A percentile compares a stretch with the other conserved stretches of the same genome.
These are phyloP conservation scores for Metschnikowia lochheadii DNA, from an alignment of 805 yeast genomes.

Conservation along the genomic window DNA sequence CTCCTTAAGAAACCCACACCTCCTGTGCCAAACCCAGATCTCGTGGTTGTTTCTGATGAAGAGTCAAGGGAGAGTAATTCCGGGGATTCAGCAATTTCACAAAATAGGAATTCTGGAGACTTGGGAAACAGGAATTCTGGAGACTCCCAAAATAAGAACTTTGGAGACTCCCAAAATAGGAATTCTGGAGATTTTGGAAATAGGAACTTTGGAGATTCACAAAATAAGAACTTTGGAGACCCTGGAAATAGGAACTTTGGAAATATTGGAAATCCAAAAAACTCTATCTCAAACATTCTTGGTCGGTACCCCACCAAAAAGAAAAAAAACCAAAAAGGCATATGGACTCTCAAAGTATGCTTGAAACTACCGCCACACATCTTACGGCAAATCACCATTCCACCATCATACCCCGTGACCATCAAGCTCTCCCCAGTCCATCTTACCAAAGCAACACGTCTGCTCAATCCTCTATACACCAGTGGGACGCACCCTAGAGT, in stretches of 20 bases:
- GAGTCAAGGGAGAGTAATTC: too few species aligned
- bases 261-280: too few species aligned
- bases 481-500: conserved; percentile 3
- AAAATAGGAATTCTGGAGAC: too few species aligned
- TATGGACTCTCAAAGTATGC: conserved; percentile 14
- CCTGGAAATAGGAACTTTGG: too few species aligned
- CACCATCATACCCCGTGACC: conserved; percentile 8
- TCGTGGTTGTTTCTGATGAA: neutral
- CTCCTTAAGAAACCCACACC: conserved; percentile 8
- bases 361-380: conserved; percentile 19
- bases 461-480: conserved; percentile 15
- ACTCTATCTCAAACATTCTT: neutral
- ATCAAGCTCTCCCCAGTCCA: conserved; percentile 7
- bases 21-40: neutral
- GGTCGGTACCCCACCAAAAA: conserved; percentile 8
- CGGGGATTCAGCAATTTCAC: too few species aligned
- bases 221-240: too few species aligned
- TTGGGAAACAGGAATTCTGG: too few species aligned
- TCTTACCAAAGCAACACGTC: conserved; percentile 9
- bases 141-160: too few species aligned
- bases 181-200: too few species aligned
- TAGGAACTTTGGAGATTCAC: too few species aligned
- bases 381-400: neutral
- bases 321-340: conserved; percentile 10
- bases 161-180: too few species aligned